Conservation (phyloP, 2,329 filamentous ascomycete genomes). For the Cladophialophora exuberans region DNA sequence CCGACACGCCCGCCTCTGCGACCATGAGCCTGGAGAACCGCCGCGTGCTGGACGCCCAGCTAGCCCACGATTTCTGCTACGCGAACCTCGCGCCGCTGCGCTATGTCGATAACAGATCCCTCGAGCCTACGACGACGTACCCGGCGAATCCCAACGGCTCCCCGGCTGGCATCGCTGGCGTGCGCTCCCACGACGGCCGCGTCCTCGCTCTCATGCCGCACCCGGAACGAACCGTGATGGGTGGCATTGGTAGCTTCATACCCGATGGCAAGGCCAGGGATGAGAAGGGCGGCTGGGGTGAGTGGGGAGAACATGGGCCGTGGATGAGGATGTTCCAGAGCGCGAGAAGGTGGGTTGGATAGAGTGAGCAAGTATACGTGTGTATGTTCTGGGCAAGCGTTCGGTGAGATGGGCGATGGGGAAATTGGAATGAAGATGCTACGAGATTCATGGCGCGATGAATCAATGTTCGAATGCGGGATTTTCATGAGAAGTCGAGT, state of each 20-base stretch:
- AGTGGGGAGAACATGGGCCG: conserved; percentile 81
- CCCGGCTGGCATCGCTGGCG: conserved; percentile 77
- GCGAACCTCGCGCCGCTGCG: conserved; percentile 74
- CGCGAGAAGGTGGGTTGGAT: conserved; percentile 84
- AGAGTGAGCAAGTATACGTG: too few species aligned
- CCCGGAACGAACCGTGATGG: conserved; percentile 84
- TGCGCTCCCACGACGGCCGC: conserved; percentile 75
- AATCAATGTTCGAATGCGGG: too few species aligned
- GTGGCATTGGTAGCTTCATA: conserved; percentile 75
- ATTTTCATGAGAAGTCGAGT: too few species aligned
- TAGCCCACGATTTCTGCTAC: conserved; percentile 55
- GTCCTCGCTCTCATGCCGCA: conserved; percentile 93
- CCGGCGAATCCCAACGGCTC: conserved; percentile 90
- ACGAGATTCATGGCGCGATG: too few species aligned
- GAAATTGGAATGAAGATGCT: background rate
- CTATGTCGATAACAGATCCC: conserved; percentile 80
- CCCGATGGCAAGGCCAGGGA: conserved; percentile 57
- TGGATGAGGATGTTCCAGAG: conserved; percentile 88
- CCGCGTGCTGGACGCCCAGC: conserved; percentile 46
- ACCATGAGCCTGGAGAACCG: background rate
- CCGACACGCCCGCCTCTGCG: conserved; percentile 2
- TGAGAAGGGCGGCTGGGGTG: conserved; percentile 40
- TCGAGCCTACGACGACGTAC: conserved; percentile 75
- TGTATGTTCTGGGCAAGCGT: too few species aligned
- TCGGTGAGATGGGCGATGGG: background rate